A percentile compares a stretch with the other conserved stretches of the same genome.
phyloP scores from a whole-genome alignment of 805 yeast species.

The Metschnikowia corniflorae region DNA sequence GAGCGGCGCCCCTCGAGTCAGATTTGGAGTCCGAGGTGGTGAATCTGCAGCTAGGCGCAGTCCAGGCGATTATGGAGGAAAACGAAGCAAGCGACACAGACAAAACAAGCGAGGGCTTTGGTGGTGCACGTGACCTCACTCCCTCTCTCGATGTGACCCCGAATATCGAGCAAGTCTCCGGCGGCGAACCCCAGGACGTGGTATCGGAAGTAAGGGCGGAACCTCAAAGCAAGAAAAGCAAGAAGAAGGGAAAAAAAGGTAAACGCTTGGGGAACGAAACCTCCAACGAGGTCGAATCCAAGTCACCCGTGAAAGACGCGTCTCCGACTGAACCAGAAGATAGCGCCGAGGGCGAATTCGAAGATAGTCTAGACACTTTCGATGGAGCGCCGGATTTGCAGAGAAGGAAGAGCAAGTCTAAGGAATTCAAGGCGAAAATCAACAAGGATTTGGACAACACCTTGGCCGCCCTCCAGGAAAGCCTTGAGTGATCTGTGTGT shows the following conservation, averaged over 20 bases:
- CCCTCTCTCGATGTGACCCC: no score
- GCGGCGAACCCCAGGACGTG: neutral
- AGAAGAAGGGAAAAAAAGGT: slow-evolving; percentile 4
- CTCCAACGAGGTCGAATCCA: neutral
- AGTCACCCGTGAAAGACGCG: neutral
- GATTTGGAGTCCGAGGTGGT: no score
- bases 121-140: no score
- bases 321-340: slow-evolving; percentile 1
- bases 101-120: neutral
- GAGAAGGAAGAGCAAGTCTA: slow-evolving; percentile 31
- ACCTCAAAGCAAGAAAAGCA: slow-evolving; percentile 2
- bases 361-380: slow-evolving; percentile 17
- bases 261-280: neutral
- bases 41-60: no score
- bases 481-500: slow-evolving; percentile 23
- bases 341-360: slow-evolving; percentile 16
- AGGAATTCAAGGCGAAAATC: slow-evolving; percentile 32
- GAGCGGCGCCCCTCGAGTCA: no score
- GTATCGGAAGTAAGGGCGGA: neutral
- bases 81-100: neutral
- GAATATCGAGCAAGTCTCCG: no score
- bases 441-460: slow-evolving; percentile 36
- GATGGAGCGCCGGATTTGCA: slow-evolving; percentile 13
- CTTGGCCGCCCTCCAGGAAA: slow-evolving; percentile 38
- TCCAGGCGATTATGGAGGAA: no score